Conservation (phyloP, 2,329 filamentous ascomycete species). For the Chaetomium sp. region DNA sequence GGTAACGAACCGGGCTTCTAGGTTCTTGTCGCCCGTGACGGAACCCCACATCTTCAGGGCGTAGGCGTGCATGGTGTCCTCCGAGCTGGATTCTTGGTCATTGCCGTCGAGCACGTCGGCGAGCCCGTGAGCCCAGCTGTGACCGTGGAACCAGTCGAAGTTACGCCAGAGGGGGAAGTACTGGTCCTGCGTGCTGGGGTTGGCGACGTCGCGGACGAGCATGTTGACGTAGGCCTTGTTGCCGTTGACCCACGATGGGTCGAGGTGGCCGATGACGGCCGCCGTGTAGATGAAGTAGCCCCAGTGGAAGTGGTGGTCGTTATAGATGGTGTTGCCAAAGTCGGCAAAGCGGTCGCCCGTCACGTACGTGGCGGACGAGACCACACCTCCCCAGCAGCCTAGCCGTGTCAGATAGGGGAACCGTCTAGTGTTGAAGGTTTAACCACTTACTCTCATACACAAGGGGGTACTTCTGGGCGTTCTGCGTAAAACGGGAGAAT, state of each 20-base stretch:
- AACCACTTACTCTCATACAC: constrained; percentile 59
- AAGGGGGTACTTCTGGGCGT: constrained; percentile 68
- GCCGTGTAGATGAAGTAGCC: constrained; percentile 90
- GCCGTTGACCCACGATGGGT: constrained; percentile 69
- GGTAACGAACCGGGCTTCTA: constrained; percentile 67
- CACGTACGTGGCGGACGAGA: constrained; percentile 72
- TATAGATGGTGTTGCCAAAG: constrained; percentile 89
- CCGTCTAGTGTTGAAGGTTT: background rate
- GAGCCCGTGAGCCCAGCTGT: constrained; percentile 87
- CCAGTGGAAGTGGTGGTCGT: constrained; percentile 75
- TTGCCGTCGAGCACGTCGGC: constrained; percentile 73
- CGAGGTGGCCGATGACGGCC: constrained; percentile 78
- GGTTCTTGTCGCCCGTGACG: constrained; percentile 71
- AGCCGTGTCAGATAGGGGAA: constrained; percentile 27
- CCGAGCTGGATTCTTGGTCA: constrained; percentile 83
- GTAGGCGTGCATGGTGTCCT: constrained; percentile 86
- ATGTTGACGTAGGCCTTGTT: constrained; percentile 83
- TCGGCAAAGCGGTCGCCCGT: constrained; percentile 72
- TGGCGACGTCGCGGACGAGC: constrained; percentile 80
- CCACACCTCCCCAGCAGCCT: constrained; percentile 76
- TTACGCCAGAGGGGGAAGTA: constrained; percentile 79
- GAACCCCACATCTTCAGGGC: constrained; percentile 93
- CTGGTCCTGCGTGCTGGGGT: constrained; percentile 69
- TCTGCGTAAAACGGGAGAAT: constrained; percentile 67
- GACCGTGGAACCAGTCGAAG: constrained; percentile 95